Evolutionary conservation across 2,329 filamentous ascomycete species (phyloP).

Genomic region (Ophiostoma ips): DNA sequence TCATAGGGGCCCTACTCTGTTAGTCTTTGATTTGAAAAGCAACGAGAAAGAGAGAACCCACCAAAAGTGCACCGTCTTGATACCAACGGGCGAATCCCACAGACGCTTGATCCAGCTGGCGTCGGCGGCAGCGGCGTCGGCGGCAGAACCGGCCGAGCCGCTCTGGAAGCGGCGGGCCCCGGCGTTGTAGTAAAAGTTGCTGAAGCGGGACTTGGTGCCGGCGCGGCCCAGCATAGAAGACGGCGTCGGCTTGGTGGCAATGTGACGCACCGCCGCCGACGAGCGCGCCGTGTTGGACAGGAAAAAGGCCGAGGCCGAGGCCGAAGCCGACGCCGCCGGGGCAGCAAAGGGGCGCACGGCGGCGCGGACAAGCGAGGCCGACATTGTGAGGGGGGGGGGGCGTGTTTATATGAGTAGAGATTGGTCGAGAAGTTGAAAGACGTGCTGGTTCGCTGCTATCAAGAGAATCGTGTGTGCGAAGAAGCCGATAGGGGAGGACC

Average conservation of each 20-base stretch:
- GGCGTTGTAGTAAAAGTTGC: slow-evolving; percentile 21
- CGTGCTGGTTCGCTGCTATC: too few species aligned
- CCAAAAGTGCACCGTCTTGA: slow-evolving; percentile 99
- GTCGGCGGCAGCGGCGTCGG: slow-evolving; percentile 28
- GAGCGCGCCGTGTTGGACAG: slow-evolving; percentile 22
- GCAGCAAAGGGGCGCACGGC: slow-evolving; percentile 40
- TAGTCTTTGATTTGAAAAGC: not conserved
- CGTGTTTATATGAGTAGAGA: not conserved
- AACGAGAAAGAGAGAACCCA: slow-evolving; percentile 26
- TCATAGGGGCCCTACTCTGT: slow-evolving; percentile 65
- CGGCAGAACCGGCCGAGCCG: slow-evolving; percentile 18
- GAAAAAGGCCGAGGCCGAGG: slow-evolving; percentile 28
- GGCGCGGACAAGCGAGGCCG: slow-evolving; percentile 38
- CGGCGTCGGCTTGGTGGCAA: too few species aligned
- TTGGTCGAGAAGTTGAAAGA: not conserved
- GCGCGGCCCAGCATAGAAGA: slow-evolving; percentile 22
- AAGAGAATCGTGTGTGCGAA: too few species aligned
- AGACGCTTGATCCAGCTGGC: slow-evolving; percentile 58
- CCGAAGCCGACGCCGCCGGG: slow-evolving; percentile 19
- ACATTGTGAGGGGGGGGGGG: slow-evolving; percentile 20
- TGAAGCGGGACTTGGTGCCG: slow-evolving; percentile 25
- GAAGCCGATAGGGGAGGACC: too few species aligned
- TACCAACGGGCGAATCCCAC: slow-evolving; percentile 67
- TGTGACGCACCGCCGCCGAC: slow-evolving; percentile 7
- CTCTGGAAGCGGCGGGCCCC: slow-evolving; percentile 53